A percentile compares a stretch with the other conserved stretches of the same genome.
phyloP scores from a whole-genome alignment of 2,329 filamentous ascomycete genomes.

The Microdochium bolleyi region DNA sequence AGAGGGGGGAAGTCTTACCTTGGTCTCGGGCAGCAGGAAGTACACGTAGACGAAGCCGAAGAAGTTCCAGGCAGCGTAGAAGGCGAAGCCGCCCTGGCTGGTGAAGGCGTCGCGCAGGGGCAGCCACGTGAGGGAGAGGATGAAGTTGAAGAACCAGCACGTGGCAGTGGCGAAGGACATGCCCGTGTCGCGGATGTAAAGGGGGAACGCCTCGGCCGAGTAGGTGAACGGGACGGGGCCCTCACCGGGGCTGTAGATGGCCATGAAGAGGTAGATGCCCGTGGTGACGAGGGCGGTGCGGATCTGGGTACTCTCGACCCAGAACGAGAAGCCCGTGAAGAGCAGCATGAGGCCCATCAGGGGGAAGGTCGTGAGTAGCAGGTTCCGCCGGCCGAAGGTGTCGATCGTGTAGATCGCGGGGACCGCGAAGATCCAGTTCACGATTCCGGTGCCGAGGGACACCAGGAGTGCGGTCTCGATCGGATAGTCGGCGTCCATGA shows the following conservation, averaged over 20 bases:
- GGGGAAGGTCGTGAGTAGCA: constrained; percentile 57
- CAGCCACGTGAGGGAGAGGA: constrained; percentile 36
- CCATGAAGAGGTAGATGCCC: constrained; percentile 40
- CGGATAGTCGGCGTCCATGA: constrained; percentile 43
- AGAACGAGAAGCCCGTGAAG: constrained; percentile 38
- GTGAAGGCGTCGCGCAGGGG: constrained; percentile 33
- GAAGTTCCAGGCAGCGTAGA: constrained; percentile 41
- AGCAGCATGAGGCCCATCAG: constrained; percentile 48
- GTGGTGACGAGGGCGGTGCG: constrained; percentile 35
- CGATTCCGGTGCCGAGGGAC: constrained; percentile 55
- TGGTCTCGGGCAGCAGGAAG: constrained; percentile 33
- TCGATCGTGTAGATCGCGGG: constrained; percentile 61
- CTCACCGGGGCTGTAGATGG: constrained; percentile 51
- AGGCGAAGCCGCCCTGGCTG: constrained; percentile 37
- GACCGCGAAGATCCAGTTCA: constrained; percentile 58
- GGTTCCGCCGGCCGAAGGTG: constrained; percentile 56
- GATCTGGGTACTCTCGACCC: constrained; percentile 25
- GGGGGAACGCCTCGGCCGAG: constrained; percentile 57
- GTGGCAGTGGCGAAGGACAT: constrained; percentile 51
- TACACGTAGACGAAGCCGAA: constrained; percentile 34
- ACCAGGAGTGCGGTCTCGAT: constrained; percentile 45
- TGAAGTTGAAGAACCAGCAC: constrained; percentile 33
- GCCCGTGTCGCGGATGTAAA: constrained; percentile 53
- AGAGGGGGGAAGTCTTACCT: constrained; percentile 18
- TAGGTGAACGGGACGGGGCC: constrained; percentile 60